These are phyloP conservation scores for Henckelia pumila DNA, from an alignment of 257 asterid genomes.

Conservation along the genomic window DNA sequence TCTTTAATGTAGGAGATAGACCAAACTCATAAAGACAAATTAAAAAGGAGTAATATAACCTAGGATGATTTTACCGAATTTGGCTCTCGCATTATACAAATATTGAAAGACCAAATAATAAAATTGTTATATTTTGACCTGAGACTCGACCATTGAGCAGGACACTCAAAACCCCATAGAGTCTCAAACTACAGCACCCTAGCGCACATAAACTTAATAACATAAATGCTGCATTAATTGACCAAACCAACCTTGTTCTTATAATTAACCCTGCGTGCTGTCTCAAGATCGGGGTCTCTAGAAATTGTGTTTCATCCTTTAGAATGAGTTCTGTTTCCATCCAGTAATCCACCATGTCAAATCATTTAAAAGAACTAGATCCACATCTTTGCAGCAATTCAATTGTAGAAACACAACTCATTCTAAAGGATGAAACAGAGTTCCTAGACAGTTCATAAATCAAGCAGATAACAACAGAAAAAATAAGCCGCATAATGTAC, in stretches of 20 bases:
- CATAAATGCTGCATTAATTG: conserved; percentile 6
- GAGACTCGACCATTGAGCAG: conserved; percentile 31
- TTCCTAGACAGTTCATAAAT: neutral
- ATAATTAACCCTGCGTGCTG: conserved; percentile 79
- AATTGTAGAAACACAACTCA: neutral
- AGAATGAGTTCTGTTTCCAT: conserved; percentile 33
- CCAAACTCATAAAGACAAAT: no score
- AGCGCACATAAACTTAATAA: conserved; percentile 11
- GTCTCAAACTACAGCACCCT: neutral
- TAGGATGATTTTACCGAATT: no score
- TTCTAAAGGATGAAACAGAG: no score
- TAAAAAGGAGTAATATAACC: no score
- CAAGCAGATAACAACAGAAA: neutral
- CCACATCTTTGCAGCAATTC: conserved; percentile 1
- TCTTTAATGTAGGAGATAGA: no score
- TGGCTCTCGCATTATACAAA: no score
- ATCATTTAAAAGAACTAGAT: conserved; percentile 21
- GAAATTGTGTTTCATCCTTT: conserved; percentile 75
- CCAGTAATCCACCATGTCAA: conserved; percentile 55
- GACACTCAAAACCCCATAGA: conserved; percentile 10
- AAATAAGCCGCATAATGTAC: neutral
- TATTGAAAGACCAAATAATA: no score
- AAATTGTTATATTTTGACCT: conserved; percentile 58
- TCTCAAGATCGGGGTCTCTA: conserved; percentile 76
- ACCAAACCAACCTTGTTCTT: conserved; percentile 48